A percentile compares a stretch with the other conserved stretches of the same genome.
Conservation (phyloP, 345 rosid genomes). For the Eucalyptus erythrocorys region DNA sequence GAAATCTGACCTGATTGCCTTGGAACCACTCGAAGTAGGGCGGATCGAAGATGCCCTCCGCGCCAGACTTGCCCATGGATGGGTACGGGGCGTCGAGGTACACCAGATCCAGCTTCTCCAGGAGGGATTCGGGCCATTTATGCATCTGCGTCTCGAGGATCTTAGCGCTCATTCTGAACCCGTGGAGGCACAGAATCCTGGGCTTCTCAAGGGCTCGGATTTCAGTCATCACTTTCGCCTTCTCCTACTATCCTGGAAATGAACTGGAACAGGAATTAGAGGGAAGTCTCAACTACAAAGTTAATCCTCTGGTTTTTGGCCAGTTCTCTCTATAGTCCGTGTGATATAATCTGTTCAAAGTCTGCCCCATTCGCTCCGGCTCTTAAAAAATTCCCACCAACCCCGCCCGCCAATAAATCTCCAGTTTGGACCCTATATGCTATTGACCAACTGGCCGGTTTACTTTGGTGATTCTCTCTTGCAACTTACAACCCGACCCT, state of each 20-base stretch:
- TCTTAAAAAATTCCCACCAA: background rate
- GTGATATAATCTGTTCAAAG: background rate
- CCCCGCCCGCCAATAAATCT: background rate
- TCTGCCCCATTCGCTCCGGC: background rate
- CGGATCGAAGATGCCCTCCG: conserved; percentile 26
- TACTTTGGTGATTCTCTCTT: background rate
- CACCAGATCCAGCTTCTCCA: conserved; percentile 18
- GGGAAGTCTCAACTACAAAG: background rate
- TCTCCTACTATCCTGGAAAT: background rate
- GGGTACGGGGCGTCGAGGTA: conserved; percentile 29
- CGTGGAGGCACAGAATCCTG: conserved; percentile 26
- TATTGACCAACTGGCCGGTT: background rate
- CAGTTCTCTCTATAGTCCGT: background rate
- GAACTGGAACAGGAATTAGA: background rate
- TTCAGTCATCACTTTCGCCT: background rate
- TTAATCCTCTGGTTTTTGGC: background rate
- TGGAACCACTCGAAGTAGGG: conserved; percentile 38
- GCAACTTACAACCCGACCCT: background rate
- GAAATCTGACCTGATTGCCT: conserved; percentile 2
- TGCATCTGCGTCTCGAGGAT: conserved; percentile 2
- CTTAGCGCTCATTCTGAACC: conserved; percentile 28
- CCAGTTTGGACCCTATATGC: background rate
- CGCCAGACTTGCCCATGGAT: conserved; percentile 24
- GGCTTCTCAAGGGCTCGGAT: background rate
- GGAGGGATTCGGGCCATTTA: conserved; percentile 12